Evolutionary conservation across 2,329 filamentous ascomycete species (phyloP).

Genomic region (Phialophora chinensis): DNA sequence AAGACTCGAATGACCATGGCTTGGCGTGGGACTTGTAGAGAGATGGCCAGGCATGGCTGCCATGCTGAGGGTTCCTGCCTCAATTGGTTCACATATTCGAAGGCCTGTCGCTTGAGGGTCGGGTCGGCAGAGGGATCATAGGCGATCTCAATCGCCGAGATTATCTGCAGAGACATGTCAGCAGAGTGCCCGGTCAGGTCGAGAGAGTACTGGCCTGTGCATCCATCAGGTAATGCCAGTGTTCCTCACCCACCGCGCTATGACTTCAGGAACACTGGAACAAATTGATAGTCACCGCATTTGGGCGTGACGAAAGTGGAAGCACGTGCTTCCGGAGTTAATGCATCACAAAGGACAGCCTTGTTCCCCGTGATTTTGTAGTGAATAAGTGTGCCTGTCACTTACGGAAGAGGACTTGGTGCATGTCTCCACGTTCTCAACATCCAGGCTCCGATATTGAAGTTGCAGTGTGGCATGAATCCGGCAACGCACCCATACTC

Average conservation of each 20-base stretch:
- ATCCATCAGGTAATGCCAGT: constrained; percentile 41
- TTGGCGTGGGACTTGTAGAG: constrained; percentile 75
- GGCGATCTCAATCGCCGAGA: constrained; percentile 83
- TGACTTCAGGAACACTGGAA: constrained; percentile 39
- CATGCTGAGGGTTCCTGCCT: constrained; percentile 83
- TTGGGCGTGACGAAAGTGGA: constrained; percentile 36
- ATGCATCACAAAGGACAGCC: constrained; percentile 24
- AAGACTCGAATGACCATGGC: constrained; percentile 87
- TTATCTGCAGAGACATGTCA: constrained; percentile 55
- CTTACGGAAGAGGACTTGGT: background rate
- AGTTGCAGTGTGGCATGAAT: constrained; percentile 5
- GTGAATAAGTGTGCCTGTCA: constrained; percentile 1
- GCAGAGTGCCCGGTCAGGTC: constrained; percentile 46
- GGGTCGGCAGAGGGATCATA: constrained; percentile 80
- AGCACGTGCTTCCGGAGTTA: constrained; percentile 40
- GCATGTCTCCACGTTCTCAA: background rate
- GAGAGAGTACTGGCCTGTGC: constrained; percentile 41
- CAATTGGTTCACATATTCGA: constrained; percentile 69
- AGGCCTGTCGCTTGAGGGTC: constrained; percentile 76
- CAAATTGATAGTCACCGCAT: constrained; percentile 40
- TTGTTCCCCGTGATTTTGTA: constrained; percentile 8
- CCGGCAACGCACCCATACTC: background rate
- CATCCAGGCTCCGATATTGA: background rate
- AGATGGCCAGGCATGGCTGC: constrained; percentile 86
- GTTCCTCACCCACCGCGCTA: constrained; percentile 38